A percentile compares a stretch with the other conserved stretches of the same genome.
Conservation (phyloP, 495 filamentous ascomycete species). For the Achaetomiella virescens region DNA sequence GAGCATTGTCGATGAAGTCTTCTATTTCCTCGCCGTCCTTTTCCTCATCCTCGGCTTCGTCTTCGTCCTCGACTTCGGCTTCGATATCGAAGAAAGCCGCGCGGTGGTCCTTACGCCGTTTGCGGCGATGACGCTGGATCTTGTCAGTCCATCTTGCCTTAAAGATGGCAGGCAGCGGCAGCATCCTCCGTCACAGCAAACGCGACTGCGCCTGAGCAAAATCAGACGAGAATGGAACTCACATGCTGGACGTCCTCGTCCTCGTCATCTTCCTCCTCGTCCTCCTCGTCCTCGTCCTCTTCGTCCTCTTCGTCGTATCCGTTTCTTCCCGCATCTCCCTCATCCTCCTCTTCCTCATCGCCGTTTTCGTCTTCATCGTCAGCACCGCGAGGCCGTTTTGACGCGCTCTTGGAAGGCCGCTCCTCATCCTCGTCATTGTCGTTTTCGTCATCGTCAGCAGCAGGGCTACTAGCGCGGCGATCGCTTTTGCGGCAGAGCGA, state of each 20-base stretch:
- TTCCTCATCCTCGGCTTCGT: conserved; percentile 79
- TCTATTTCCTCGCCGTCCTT: conserved; percentile 80
- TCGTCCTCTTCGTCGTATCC: conserved; percentile 55
- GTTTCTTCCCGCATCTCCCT: conserved; percentile 42
- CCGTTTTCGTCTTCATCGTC: conserved; percentile 41
- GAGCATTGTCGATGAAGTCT: conserved; percentile 81
- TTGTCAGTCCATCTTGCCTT: conserved; percentile 11
- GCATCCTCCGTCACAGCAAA: background rate
- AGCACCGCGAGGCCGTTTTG: conserved; percentile 19
- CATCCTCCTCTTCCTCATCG: conserved; percentile 29
- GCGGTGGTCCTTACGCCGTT: conserved; percentile 65
- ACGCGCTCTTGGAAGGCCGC: conserved; percentile 19
- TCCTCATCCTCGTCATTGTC: conserved; percentile 36
- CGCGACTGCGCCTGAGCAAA: background rate
- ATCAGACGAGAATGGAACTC: conserved; percentile 13
- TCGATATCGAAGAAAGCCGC: conserved; percentile 90
- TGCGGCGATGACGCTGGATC: conserved; percentile 63
- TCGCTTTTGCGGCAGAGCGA: conserved; percentile 1
- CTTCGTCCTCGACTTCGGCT: conserved; percentile 93
- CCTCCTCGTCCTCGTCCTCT: conserved; percentile 46
- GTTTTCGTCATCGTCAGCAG: conserved; percentile 28
- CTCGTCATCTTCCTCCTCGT: conserved; percentile 50
- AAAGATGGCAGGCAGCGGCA: background rate
- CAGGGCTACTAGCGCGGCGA: conserved; percentile 22
- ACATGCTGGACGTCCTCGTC: conserved; percentile 38